Conservation (phyloP, 148 eudicot species). For the Dianthus caryophyllus region DNA sequence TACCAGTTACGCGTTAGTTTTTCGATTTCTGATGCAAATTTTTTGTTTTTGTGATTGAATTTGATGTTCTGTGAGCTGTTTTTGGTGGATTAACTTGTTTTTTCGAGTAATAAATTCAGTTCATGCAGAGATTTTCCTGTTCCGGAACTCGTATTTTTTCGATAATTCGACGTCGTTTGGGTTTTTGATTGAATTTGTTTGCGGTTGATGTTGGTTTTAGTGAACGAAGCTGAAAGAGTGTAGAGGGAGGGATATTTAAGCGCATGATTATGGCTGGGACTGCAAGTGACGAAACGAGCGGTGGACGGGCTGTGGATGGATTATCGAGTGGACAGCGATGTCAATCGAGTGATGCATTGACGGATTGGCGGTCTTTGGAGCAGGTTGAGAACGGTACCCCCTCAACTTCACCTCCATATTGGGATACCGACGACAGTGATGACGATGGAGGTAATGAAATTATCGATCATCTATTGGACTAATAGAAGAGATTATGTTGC, state of each 20-base stretch:
- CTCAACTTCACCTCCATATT: constrained; percentile 87
- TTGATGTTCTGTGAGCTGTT: too few species aligned
- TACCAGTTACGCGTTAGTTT: constrained; percentile 1
- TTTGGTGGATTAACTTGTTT: too few species aligned
- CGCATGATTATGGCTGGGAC: constrained; percentile 60
- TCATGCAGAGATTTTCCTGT: too few species aligned
- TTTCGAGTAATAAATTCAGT: too few species aligned
- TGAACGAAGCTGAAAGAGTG: constrained; percentile 38
- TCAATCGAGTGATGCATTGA: constrained; percentile 65
- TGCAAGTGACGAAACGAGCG: constrained; percentile 55
- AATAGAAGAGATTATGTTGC: background rate
- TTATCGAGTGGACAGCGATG: constrained; percentile 51
- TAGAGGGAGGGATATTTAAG: constrained; percentile 28
- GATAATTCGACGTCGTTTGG: background rate
- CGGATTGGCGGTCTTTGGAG: constrained; percentile 84
- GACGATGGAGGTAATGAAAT: constrained; percentile 49
- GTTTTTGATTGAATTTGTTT: background rate
- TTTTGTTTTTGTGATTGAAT: too few species aligned
- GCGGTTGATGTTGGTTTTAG: constrained; percentile 14
- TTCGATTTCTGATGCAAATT: background rate
- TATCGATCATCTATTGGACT: background rate
- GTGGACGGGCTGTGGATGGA: constrained; percentile 52
- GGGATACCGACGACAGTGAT: constrained; percentile 83
- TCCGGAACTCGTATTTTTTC: too few species aligned
- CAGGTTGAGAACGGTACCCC: constrained; percentile 80